phyloP scores from a whole-genome alignment of 805 yeast genomes.

The Metschnikowia anglica region DNA sequence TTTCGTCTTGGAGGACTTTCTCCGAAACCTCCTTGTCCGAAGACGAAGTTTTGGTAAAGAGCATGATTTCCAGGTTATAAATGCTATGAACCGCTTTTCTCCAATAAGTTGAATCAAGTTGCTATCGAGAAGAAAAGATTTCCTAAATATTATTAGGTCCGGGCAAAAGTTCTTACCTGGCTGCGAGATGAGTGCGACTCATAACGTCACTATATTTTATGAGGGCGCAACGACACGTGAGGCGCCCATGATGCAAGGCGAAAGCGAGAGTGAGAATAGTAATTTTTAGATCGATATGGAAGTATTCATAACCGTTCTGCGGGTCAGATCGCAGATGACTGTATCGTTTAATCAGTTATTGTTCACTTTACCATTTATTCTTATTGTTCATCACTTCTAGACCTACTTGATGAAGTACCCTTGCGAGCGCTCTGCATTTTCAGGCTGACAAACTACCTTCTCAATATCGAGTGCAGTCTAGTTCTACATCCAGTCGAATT shows the following conservation, averaged over 20 bases:
- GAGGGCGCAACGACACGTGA: slow-evolving; percentile 13
- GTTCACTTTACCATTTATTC: too few species aligned
- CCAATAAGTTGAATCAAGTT: neutral
- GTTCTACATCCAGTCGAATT: neutral
- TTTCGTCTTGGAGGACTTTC: slow-evolving; percentile 7
- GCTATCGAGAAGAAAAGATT: too few species aligned
- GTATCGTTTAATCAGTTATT: too few species aligned
- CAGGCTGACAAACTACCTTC: neutral
- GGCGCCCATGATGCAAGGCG: slow-evolving; percentile 1
- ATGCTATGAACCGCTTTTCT: neutral
- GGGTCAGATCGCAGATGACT: neutral
- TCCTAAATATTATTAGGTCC: too few species aligned
- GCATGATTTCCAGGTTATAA: slow-evolving; percentile 1
- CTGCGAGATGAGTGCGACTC: slow-evolving; percentile 8
- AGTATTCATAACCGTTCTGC: too few species aligned
- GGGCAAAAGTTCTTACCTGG: too few species aligned
- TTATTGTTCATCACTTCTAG: too few species aligned
- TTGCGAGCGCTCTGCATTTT: neutral
- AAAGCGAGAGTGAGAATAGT: neutral
- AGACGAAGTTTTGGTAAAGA: slow-evolving; percentile 3
- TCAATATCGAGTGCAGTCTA: neutral
- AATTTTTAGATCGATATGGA: too few species aligned
- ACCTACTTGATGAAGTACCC: neutral
- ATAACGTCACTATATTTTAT: slow-evolving; percentile 1
- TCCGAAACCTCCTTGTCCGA: slow-evolving; percentile 2